Evolutionary conservation across 2,329 filamentous ascomycete species (phyloP), one percentile per base, ranked within the genome.

Genomic region (Falciphora oryzae): DNA sequence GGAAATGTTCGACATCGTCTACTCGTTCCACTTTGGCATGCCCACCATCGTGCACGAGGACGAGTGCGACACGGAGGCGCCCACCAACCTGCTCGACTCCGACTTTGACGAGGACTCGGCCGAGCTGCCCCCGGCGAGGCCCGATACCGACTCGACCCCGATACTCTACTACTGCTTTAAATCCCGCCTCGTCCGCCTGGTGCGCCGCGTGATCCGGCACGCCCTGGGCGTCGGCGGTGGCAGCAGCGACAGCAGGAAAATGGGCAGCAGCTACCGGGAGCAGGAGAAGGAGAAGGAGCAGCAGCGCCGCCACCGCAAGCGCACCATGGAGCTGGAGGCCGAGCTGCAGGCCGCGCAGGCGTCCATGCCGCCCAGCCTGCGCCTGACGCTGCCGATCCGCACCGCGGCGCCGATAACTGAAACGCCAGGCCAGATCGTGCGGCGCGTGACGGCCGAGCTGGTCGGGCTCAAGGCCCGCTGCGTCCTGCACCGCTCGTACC

Each of bases 21-120:
- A 80, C 66, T 81, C 80, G 6, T 80, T 83, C 66, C 80, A 83
- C 70, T 76, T 81, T 14, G 81, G 82, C 27, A 78, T 71, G 64
- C 69, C 69, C 18, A 64, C 68, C 16, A 53, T 81, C 63, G 75
- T 83, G 35, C 81, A 85, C 65, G 79, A 81, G 27, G 83, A 87
- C 56, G 87, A 90, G 67, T 84, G 81, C 44, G 88, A 90, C 69
- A 88, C 86, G 0, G 76, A 80, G 1, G 73, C 85, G 22, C 88
- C 88, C 14, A 78, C 80, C 31, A 90, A 90, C 72, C 73, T 90
- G 38, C 79, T 83, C 64, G 88, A 91, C 71, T 82, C 86, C 38
- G 88, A 91, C 70, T 88, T 90, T 68, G 80, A 81, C 67, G 82
- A 86, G 71, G 74, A 83, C 65, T 81, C 78, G 58, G 75, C 74